phyloP scores from a whole-genome alignment of 2,329 filamentous ascomycete genomes.

The Fusarium subtropicale region DNA sequence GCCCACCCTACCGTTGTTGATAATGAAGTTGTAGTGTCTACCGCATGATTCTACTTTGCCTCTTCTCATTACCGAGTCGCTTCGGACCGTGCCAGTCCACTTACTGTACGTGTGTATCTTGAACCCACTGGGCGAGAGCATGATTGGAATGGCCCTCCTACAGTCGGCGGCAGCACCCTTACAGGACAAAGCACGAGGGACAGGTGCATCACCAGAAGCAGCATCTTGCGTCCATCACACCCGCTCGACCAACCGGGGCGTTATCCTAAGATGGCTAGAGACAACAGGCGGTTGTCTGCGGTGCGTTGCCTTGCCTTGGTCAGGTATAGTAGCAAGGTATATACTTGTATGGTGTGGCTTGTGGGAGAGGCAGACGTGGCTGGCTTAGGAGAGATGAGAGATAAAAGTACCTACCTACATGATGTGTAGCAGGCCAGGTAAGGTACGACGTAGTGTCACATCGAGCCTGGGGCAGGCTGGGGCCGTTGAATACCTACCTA shows the following conservation, averaged over 20 bases:
- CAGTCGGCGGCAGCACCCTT: slow-evolving; percentile 9
- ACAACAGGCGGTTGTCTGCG: slow-evolving; percentile 25
- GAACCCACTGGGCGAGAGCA: slow-evolving; percentile 4
- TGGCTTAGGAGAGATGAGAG: slow-evolving; percentile 34
- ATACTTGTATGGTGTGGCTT: slow-evolving; percentile 28
- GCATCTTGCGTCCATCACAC: slow-evolving; percentile 41
- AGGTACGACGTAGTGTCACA: slow-evolving; percentile 32
- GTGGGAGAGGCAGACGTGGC: slow-evolving; percentile 34
- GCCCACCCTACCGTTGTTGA: background rate
- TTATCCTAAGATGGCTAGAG: slow-evolving; percentile 38
- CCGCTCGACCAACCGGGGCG: slow-evolving; percentile 35
- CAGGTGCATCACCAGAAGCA: slow-evolving; percentile 36
- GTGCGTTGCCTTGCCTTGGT: slow-evolving; percentile 14
- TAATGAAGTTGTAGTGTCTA: background rate
- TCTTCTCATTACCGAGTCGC: slow-evolving; percentile 22
- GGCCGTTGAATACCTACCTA: slow-evolving; percentile 18
- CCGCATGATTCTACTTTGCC: slow-evolving; percentile 4
- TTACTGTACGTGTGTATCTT: background rate
- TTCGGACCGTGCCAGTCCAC: slow-evolving; percentile 15
- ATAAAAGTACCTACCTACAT: slow-evolving; percentile 15
- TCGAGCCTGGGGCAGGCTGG: slow-evolving; percentile 24
- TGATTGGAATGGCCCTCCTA: slow-evolving; percentile 24
- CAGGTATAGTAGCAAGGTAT: slow-evolving; percentile 27
- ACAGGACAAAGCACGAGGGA: slow-evolving; percentile 25
- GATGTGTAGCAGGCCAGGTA: slow-evolving; percentile 14